These are phyloP conservation scores for Drosera spatulata DNA, from an alignment of 179 eudicot species.

Conservation along the genomic window DNA sequence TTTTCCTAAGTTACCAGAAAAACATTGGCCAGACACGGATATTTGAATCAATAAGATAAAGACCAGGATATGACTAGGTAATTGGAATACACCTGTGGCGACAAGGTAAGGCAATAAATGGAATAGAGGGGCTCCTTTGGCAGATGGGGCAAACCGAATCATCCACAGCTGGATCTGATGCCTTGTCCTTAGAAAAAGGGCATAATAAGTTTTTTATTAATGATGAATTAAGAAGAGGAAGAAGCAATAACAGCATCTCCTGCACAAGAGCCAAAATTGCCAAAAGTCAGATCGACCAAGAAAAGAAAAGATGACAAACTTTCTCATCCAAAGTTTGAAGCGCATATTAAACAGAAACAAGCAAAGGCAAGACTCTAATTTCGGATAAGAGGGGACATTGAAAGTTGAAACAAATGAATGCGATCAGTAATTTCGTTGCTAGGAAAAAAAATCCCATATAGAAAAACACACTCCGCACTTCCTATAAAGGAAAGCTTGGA, in stretches of 20 bases:
- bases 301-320: not conserved
- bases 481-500: no score
- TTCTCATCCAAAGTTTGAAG: no score
- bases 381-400: no score
- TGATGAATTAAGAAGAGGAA: conserved; percentile 93
- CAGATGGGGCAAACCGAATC: conserved; percentile 83
- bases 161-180: conserved; percentile 47
- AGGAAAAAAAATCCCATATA: no score
- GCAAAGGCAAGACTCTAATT: not conserved
- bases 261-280: conserved; percentile 22
- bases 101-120: conserved; percentile 89
- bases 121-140: conserved; percentile 63
- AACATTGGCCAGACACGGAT: no score
- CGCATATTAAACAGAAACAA: not conserved
- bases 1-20: not conserved
- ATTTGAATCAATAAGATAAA: not conserved
- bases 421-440: no score
- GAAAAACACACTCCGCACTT: no score
- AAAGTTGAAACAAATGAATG: no score
- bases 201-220: conserved; percentile 60
- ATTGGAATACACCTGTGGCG: conserved; percentile 62
- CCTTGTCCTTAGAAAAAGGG: conserved; percentile 78
- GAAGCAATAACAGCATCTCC: conserved; percentile 95
- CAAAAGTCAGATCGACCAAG: not conserved
- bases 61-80: not conserved